phyloP scores from a whole-genome alignment of 140 eudicot genomes.

The Erigeron philadelphicus region DNA sequence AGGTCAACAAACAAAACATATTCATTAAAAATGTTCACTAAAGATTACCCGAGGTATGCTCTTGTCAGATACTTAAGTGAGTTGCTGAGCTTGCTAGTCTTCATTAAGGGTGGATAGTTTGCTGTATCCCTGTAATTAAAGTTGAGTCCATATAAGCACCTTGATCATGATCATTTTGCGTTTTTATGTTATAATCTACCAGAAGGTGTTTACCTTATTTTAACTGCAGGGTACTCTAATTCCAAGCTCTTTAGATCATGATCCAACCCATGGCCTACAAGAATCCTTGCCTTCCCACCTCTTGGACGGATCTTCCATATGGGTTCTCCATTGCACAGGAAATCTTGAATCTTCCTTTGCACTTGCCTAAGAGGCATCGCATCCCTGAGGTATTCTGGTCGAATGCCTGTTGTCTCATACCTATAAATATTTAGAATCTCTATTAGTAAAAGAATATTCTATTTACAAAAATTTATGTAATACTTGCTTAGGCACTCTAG shows the following conservation, averaged over 20 bases:
- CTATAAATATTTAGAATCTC: slow-evolving; percentile 28
- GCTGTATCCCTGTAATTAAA: slow-evolving; percentile 72
- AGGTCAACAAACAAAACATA: too few relatives aligned
- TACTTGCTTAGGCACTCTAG: neutral
- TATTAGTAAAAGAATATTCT: slow-evolving; percentile 10
- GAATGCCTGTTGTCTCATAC: slow-evolving; percentile 85
- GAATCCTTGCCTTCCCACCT: slow-evolving; percentile 87
- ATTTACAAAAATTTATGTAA: neutral
- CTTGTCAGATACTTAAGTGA: slow-evolving; percentile 81
- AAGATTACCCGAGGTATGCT: slow-evolving; percentile 84
- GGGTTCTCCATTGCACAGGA: slow-evolving; percentile 92
- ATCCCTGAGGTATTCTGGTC: slow-evolving; percentile 83
- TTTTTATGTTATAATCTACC: slow-evolving; percentile 20
- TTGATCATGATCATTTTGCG: neutral
- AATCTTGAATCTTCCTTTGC: slow-evolving; percentile 85
- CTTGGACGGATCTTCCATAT: slow-evolving; percentile 88
- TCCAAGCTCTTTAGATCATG: slow-evolving; percentile 76
- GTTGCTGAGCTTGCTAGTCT: slow-evolving; percentile 99
- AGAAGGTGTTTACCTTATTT: slow-evolving; percentile 52
- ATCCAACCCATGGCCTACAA: slow-evolving; percentile 92
- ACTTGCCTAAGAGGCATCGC: slow-evolving; percentile 89
- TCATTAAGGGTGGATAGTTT: slow-evolving; percentile 94
- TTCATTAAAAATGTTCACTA: slow-evolving; percentile 5
- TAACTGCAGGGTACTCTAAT: slow-evolving; percentile 58
- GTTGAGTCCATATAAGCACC: slow-evolving; percentile 11